Base-by-base conservation (phyloP, 495 filamentous ascomycete genomes). In the Echria macrotheca region DNA sequence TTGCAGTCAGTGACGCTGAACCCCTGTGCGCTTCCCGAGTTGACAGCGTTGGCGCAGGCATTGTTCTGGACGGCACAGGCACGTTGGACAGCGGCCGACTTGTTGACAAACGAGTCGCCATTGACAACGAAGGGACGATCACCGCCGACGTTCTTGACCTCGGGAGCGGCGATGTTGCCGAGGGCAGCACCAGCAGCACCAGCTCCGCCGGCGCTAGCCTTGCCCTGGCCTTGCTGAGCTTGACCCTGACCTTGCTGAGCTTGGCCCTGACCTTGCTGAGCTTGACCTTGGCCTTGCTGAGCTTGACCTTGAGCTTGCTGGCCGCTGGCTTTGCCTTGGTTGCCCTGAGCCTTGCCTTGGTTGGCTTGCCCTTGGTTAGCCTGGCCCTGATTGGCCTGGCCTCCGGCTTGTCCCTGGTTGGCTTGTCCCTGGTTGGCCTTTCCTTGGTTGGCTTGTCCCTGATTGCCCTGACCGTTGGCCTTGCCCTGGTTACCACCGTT, bases 11-110 rank as follows among this genome's bases (percentile, higher is more conserved):
- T 44, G 31, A 73, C 59, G 5, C 52, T 60, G 50, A 58, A 54
- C 14, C 67, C 63, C 26, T 49, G 47, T 1, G 56, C 55, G 35
- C 52, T 25, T 28, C 67, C 63, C 26, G 53, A 22, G 52, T 76
- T 76, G 52, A 69, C 67, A 28, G 73, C 72, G 32, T 74, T 53
- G 43, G 68, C 65, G 58, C 74, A 77, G n/a, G 53, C 59, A 54
- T 77, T 77, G 55, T 74, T 70, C 67, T 77, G 74, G 44, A 76
- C 71, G 51, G 69, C 59, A 37, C 60, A 66, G 22, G 66, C 66
- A 29, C 69, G 63, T 59, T 71, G 65, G 28, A 61, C 57, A 32
- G 74, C 74, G 15, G 69, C 68, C 31, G 49, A 56, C 54, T 61
- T 46, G 51, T 64, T 66, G 33, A 67, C 63, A 46, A 79, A 79